Percentiles rank a stretch among this genome's conserved stretches.
Conservation (phyloP, 495 filamentous ascomycete species). For the Penicillium paradoxum region DNA sequence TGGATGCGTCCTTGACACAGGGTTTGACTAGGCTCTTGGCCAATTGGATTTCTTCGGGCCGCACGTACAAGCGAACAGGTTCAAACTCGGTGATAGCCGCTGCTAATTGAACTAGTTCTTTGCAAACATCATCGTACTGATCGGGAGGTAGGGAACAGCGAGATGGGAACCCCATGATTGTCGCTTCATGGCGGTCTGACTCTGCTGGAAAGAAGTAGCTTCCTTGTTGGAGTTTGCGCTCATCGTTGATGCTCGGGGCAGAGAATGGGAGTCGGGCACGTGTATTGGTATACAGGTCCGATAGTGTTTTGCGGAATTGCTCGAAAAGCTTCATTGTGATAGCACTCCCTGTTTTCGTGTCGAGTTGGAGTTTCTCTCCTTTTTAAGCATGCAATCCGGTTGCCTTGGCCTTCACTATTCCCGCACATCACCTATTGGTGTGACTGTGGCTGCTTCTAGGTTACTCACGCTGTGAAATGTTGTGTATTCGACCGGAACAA, state of each 20-base stretch:
- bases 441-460: neutral
- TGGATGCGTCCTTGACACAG: conserved; percentile 1
- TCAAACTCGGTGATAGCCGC: conserved; percentile 21
- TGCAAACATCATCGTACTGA: conserved; percentile 16
- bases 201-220: conserved; percentile 19
- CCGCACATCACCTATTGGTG: neutral
- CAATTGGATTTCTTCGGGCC: conserved; percentile 17
- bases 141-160: conserved; percentile 10
- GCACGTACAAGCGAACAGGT: conserved; percentile 21
- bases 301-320: neutral
- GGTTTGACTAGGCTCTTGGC: conserved; percentile 13
- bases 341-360: neutral
- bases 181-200: conserved; percentile 17
- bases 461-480: neutral
- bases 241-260: neutral
- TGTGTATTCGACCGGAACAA: neutral
- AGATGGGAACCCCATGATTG: conserved; percentile 23
- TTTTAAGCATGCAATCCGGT: neutral
- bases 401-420: neutral
- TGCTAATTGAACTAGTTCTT: conserved; percentile 17
- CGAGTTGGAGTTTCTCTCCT: neutral
- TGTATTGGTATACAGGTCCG: neutral
- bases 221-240: conserved; percentile 2
- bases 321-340: conserved; percentile 5
- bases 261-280: neutral